Evolutionary conservation across 2,329 filamentous ascomycete genomes (phyloP), one percentile per base, ranked within the genome.

Genomic region (Nakataea oryzae): DNA sequence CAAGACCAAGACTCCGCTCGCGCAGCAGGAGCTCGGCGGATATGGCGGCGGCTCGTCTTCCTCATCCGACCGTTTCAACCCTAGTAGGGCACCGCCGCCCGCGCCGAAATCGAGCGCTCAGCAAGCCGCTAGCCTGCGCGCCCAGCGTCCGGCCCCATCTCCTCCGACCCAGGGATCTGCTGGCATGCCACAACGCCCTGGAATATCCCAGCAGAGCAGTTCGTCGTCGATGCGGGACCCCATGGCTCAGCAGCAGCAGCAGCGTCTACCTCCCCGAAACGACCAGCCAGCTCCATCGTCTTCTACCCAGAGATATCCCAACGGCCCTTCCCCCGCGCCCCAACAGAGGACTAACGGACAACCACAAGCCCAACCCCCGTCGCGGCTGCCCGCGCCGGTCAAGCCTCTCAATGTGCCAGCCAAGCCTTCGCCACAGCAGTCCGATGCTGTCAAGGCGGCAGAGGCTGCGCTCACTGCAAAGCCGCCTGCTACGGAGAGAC

Each of bases 381-480:
- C 80, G 13, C 79, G 83, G 47, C 70, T 86, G 63, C 85, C 85
- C 57, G 84, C 83, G 12, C 81, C 84, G 58, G 87, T 92, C 62
- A 93, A 93, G 75, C 90, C 90, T 41, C 81, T 93, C 62, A 93
- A 93, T 70, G 88, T 93, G 64, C 85, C 84, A 13, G 80, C 84
- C 63, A 92, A 92, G 76, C 83, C 84, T 64, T 76, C 77, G 65
- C 68, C 73, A 50, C 71, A 79, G 71, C 56, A 78, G 68, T 78
- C 67, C 63, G 90, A 95, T 70, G 82, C 88, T 32, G 86, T 96
- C 67, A 96, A 95, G 78, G 90, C 93, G 69, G 93, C 93, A 4
- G 93, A 97, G 74, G 88, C 89, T 61, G 92, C 92, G 12, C 82
- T 97, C 62, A 93, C 90, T 21, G 88, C 93, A 70, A 95, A 96